Base-by-base conservation (phyloP, 2,329 filamentous ascomycete species). In the Diplocarpon mali region DNA sequence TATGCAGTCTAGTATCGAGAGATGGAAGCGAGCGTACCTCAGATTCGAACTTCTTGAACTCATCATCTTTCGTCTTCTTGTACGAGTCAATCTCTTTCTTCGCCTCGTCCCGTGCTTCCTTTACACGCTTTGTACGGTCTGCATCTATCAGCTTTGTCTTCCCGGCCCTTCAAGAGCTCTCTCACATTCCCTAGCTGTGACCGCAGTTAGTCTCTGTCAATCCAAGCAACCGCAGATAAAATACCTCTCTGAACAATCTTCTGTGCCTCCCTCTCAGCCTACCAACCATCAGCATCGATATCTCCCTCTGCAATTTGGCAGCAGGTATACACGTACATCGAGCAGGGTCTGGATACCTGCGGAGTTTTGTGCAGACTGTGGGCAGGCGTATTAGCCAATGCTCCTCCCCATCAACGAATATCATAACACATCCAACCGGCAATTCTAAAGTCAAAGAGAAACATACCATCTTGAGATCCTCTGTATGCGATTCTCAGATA, bases 81-180 rank as follows among this genome's bases (percentile, higher is more conserved):
- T 98, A 96, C 45, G 87, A 83, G 55, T 95, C 85, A 61, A 98
- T 95, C 67, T 98, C 90, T 69, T 94, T 94, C 70, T 95, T 93
- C 52, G 92, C 92, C 68, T 98, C 92, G 62, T 85, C 80, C 63
- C 90, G 85, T 53, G 92, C 92, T 70, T 96, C 92, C 69, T 87
- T 94, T 69, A 98, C 87, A 64, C 88, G 82, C 75, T 95, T 95
- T 51, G 92, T 95, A 63, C 92, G 88, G 75, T 88, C 84, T 88
- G 56, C 50, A 30, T 47, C 51, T 45, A 54, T 46, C 40, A 15
- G 20, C 12, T 32, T 44, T 27, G 38, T 43, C 40, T 16, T 35
- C 11, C 35, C 20, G 27, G 10, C n/a, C 10, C 32, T 64, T 66
- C 42, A 14, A 30, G 29, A 40, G 34, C 38, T 15, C 39, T 65